Evolutionary conservation across 2,329 filamentous ascomycete genomes (phyloP).

Genomic region (Fusarium floridanum): DNA sequence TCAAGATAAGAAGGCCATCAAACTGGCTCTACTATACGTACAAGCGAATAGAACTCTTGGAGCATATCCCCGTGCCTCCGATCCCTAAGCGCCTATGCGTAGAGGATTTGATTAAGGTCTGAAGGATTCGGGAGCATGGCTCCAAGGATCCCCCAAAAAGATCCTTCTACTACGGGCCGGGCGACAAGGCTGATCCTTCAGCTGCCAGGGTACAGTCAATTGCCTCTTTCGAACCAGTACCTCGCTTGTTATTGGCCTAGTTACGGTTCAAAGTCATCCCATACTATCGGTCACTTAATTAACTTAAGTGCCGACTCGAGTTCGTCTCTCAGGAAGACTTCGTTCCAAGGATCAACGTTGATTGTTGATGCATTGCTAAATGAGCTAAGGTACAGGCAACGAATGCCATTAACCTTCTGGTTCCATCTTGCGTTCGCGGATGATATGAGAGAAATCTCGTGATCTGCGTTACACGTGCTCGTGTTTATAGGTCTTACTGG

Average conservation of each 20-base stretch:
- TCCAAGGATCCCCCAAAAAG: neutral
- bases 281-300: neutral
- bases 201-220: neutral
- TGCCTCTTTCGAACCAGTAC: rapidly evolving
- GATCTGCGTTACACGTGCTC: neutral
- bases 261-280: neutral
- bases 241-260: neutral
- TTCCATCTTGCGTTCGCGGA: neutral
- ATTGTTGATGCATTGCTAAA: neutral
- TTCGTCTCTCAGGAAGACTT: neutral
- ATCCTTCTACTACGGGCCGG: neutral
- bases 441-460: neutral
- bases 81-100: neutral
- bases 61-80: neutral
- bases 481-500: neutral
- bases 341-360: neutral
- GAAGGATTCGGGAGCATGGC: neutral
- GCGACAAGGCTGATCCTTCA: neutral
- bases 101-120: neutral
- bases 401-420: neutral
- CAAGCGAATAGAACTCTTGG: neutral
- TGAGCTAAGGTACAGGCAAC: neutral
- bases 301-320: neutral
- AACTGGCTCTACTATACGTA: neutral
- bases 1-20: neutral